These are phyloP conservation scores for Sarocladium kiliense DNA, from an alignment of 2,329 filamentous ascomycete genomes.

Conservation along the genomic window DNA sequence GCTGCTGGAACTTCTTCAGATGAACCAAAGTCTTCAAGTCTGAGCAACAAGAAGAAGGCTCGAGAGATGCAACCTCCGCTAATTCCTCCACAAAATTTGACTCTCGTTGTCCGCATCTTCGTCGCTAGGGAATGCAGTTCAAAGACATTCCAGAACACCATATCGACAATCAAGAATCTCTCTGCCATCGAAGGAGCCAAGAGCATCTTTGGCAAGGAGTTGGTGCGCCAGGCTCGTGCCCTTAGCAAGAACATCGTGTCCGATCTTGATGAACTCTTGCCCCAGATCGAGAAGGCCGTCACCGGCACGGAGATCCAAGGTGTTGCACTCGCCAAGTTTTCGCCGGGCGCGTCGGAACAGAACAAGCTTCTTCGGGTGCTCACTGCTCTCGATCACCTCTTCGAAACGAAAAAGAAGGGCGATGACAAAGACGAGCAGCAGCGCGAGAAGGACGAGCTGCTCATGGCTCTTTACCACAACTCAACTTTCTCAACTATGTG, in stretches of 20 bases:
- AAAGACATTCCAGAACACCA: conserved; percentile 95
- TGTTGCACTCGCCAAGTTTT: conserved; percentile 90
- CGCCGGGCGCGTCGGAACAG: conserved; percentile 90
- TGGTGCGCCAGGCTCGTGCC: conserved; percentile 79
- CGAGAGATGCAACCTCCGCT: conserved; percentile 70
- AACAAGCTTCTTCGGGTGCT: conserved; percentile 90
- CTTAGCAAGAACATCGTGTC: conserved; percentile 79
- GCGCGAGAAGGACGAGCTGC: conserved; percentile 70
- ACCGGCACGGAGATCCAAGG: conserved; percentile 94
- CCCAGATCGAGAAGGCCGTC: conserved; percentile 79
- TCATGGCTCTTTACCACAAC: conserved; percentile 86
- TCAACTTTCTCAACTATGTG: conserved; percentile 85
- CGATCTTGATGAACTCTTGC: conserved; percentile 79
- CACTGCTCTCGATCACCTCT: conserved; percentile 91
- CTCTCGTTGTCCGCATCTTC: conserved; percentile 92
- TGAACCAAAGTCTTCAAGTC: neutral
- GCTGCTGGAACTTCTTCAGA: conserved; percentile 8
- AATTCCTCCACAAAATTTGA: conserved; percentile 83
- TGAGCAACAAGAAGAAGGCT: conserved; percentile 39
- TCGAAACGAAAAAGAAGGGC: conserved; percentile 72
- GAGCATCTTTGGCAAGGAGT: conserved; percentile 84
- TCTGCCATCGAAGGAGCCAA: conserved; percentile 89
- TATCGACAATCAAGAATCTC: conserved; percentile 97
- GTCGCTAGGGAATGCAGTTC: conserved; percentile 94
- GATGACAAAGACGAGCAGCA: conserved; percentile 40